A percentile compares a stretch with the other conserved stretches of the same genome.
These are phyloP conservation scores for Penicillium parvum DNA, from an alignment of 495 filamentous ascomycete species.

Conservation along the genomic window DNA sequence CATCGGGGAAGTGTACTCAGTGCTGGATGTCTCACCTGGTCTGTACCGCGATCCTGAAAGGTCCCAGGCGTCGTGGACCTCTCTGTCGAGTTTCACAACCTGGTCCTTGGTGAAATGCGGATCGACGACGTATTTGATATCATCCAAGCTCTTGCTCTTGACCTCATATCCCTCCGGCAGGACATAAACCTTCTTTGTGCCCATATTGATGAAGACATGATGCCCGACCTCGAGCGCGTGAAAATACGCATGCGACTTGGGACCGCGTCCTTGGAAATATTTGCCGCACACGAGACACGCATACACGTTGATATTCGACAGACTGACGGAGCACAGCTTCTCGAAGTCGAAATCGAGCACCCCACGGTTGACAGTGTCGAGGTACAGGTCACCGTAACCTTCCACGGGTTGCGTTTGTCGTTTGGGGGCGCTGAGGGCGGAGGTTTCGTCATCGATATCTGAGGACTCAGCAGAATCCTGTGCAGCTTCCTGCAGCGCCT, in stretches of 20 bases:
- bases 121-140: slow-evolving; percentile 98
- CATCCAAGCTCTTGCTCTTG: slow-evolving; percentile 88
- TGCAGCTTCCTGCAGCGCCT: slow-evolving; percentile 38
- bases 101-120: slow-evolving; percentile 77
- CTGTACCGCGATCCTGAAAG: slow-evolving; percentile 77
- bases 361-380: slow-evolving; percentile 89
- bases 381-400: slow-evolving; percentile 93
- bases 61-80: slow-evolving; percentile 70
- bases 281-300: slow-evolving; percentile 96
- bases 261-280: slow-evolving; percentile 93
- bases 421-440: slow-evolving; percentile 41
- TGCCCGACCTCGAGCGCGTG: slow-evolving; percentile 93
- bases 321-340: slow-evolving; percentile 90
- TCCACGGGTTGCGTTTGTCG: slow-evolving; percentile 74
- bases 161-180: slow-evolving; percentile 98
- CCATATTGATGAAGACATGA: slow-evolving; percentile 97
- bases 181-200: slow-evolving; percentile 91
- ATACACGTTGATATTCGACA: slow-evolving; percentile 98
- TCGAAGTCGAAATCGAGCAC: slow-evolving; percentile 96
- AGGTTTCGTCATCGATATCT: slow-evolving; percentile 37
- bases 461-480: slow-evolving; percentile 27
- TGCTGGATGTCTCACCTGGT: slow-evolving; percentile 51
- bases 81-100: slow-evolving; percentile 74
- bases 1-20: neutral
- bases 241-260: slow-evolving; percentile 94